These are phyloP conservation scores for Lepidium campestre DNA, from an alignment of 441 rosid species.

Conservation along the genomic window DNA sequence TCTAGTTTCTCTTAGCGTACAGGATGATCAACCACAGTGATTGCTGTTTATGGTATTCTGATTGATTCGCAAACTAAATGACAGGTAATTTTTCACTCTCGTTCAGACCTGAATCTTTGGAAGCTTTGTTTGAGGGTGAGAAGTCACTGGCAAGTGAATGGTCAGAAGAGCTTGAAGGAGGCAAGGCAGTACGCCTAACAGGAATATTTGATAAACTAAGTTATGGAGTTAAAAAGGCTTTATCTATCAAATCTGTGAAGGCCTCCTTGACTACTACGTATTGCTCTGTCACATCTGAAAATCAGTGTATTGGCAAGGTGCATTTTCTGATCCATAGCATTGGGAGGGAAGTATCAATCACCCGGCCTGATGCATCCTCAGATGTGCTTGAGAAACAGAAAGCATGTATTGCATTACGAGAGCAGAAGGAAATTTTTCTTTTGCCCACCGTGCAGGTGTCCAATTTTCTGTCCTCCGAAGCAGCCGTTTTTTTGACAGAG, in stretches of 20 bases:
- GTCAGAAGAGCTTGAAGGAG: slow-evolving; percentile 92
- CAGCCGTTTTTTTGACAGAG: slow-evolving; percentile 64
- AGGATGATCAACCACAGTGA: neutral
- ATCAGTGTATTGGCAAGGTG: slow-evolving; percentile 39
- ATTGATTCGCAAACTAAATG: slow-evolving; percentile 26
- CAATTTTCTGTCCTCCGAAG: slow-evolving; percentile 69
- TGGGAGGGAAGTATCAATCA: slow-evolving; percentile 72
- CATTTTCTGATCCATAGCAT: slow-evolving; percentile 83
- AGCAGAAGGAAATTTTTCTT: slow-evolving; percentile 87
- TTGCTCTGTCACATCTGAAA: slow-evolving; percentile 63
- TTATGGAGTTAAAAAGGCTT: slow-evolving; percentile 74
- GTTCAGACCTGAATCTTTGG: slow-evolving; percentile 75
- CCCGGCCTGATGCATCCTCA: slow-evolving; percentile 47
- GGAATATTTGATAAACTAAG: slow-evolving; percentile 83
- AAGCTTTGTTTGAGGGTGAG: slow-evolving; percentile 31
- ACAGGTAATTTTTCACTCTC: slow-evolving; percentile 94
- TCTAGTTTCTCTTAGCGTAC: slow-evolving; percentile 13
- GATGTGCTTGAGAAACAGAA: slow-evolving; percentile 42
- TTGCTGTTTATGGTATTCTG: neutral
- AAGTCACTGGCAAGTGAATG: slow-evolving; percentile 60
- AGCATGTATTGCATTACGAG: slow-evolving; percentile 55
- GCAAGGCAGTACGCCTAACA: slow-evolving; percentile 81
- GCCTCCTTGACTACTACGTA: slow-evolving; percentile 67
- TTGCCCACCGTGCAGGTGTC: slow-evolving; percentile 86
- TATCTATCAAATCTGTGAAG: slow-evolving; percentile 52